phyloP scores from a whole-genome alignment of 2,329 filamentous ascomycete genomes.

The Grosmannia clavigera region DNA sequence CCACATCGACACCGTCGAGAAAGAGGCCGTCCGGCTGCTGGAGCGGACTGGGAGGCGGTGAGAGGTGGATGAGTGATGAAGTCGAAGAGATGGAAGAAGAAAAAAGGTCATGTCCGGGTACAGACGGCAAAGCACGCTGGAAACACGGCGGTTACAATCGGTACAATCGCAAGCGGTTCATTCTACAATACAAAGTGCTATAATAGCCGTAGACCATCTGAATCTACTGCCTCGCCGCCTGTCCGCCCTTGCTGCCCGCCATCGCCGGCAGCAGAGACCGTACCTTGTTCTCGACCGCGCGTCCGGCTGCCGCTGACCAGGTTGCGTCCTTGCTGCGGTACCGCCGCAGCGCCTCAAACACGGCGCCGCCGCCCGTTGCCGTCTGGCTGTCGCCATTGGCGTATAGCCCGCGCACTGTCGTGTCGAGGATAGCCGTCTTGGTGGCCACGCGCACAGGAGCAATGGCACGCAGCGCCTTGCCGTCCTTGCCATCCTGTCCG shows the following conservation, averaged over 20 bases:
- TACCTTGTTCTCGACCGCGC: slow-evolving; percentile 19
- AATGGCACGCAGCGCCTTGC: slow-evolving; percentile 2
- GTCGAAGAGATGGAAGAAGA: too few relatives aligned
- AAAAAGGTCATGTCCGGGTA: too few relatives aligned
- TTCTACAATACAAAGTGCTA: too few relatives aligned
- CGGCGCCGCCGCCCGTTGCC: neutral
- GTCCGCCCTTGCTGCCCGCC: neutral
- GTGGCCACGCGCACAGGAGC: slow-evolving; percentile 12
- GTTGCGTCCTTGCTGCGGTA: slow-evolving; percentile 24
- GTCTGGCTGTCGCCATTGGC: slow-evolving; percentile 12
- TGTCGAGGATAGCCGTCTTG: slow-evolving; percentile 22
- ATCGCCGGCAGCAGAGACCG: slow-evolving; percentile 15
- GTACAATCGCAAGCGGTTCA: too few relatives aligned
- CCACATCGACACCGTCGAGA: slow-evolving; percentile 36
- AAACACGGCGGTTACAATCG: too few relatives aligned
- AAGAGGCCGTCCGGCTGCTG: slow-evolving; percentile 31
- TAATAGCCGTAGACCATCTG: too few relatives aligned
- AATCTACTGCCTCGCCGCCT: neutral
- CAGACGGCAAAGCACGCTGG: too few relatives aligned
- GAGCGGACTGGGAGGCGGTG: slow-evolving; percentile 13
- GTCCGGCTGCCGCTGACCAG: slow-evolving; percentile 26
- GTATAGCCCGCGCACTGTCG: slow-evolving; percentile 26
- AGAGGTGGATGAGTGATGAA: neutral
- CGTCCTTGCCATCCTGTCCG: neutral
- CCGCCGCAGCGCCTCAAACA: slow-evolving; percentile 18